These are phyloP conservation scores for Geotrichum australiense DNA, from an alignment of 1,139 yeast species.

Conservation along the genomic window DNA sequence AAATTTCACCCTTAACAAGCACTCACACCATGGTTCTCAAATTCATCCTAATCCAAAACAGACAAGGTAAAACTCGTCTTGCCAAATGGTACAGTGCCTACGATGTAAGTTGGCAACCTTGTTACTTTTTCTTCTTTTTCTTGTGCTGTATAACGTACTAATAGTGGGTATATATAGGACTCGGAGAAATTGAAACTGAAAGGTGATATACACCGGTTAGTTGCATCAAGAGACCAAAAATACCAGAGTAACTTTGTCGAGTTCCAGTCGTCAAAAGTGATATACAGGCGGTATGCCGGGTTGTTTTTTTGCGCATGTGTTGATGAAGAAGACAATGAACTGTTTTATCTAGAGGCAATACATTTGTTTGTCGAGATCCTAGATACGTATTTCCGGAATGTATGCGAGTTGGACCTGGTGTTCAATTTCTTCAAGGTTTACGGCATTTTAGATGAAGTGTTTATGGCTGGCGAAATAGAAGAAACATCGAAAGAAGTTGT, in stretches of 20 bases:
- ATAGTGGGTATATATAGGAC: constrained; percentile 33
- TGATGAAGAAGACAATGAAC: constrained; percentile 68
- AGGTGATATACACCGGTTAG: constrained; percentile 70
- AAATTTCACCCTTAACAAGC: too few relatives aligned
- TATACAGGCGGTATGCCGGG: constrained; percentile 90
- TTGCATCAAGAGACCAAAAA: constrained; percentile 77
- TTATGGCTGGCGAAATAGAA: constrained; percentile 73
- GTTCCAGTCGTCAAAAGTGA: constrained; percentile 62
- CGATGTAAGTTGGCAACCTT: constrained; percentile 26
- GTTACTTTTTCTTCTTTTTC: neutral
- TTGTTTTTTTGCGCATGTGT: constrained; percentile 76
- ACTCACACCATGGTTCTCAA: constrained; percentile 55
- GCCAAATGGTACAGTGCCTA: constrained; percentile 66
- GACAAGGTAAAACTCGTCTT: constrained; percentile 88
- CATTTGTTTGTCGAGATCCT: constrained; percentile 85
- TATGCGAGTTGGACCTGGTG: constrained; percentile 91
- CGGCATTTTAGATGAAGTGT: constrained; percentile 78
- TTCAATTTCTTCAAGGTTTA: constrained; percentile 93
- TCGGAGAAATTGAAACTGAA: constrained; percentile 47
- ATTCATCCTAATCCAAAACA: constrained; percentile 71
- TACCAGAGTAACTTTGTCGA: constrained; percentile 47
- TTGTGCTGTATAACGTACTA: constrained; percentile 26
- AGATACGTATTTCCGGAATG: constrained; percentile 79
- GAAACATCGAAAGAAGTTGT: constrained; percentile 81
- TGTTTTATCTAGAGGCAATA: constrained; percentile 73